Base-by-base conservation (phyloP, 805 yeast species). In the Candida sonorensis region DNA sequence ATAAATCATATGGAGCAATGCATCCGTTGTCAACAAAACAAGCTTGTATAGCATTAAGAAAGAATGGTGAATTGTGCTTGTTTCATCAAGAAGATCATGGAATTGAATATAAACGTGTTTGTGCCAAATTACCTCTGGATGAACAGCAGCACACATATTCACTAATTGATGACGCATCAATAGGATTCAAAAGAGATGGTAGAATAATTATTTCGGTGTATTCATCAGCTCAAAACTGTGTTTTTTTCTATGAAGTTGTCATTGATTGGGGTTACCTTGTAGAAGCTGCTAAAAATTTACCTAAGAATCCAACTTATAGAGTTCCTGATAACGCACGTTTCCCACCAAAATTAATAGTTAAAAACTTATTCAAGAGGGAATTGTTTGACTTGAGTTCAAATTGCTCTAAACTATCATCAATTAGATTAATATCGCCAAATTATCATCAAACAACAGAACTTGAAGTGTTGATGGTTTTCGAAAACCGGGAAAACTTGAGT, bases 1-100 rank as follows among this genome's bases (percentile, higher is more conserved):
- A 69, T 38, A 71, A 67, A 45, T 66, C 84, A 1, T 60, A 62
- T 34, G 83, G 85, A 5, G 69, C 77, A 1, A 59, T 74, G 43
- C 92, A 83, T 53, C 92, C 94, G 4, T 57, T 75, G 16, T 53
- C 69, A 11, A 66, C 79, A 4, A 80, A 79, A 41, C 81, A 81
- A 36, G 92, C 88, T 2, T 75, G 86, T 45, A 56, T 83, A 16
- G 76, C 75, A 1, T 59, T 83, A 24, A 64, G 90, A 27, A 64
- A 68, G 34, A 72, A 75, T 42, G 94, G 92, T 2, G 62, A 65
- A 34, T 55, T 78, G 25, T 60, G 67, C 16, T 53, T 80, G 18
- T 76, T 77, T 62, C 79, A 71, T 48, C 90, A 79, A 50, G 75
- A 77, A 13, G 77, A 71, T 38, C 77, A 71, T 43, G 69, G 73